A percentile compares a stretch with the other conserved stretches of the same genome.
Evolutionary conservation across 2,329 filamentous ascomycete species (phyloP).

Genomic region (Fusarium euwallaceae): DNA sequence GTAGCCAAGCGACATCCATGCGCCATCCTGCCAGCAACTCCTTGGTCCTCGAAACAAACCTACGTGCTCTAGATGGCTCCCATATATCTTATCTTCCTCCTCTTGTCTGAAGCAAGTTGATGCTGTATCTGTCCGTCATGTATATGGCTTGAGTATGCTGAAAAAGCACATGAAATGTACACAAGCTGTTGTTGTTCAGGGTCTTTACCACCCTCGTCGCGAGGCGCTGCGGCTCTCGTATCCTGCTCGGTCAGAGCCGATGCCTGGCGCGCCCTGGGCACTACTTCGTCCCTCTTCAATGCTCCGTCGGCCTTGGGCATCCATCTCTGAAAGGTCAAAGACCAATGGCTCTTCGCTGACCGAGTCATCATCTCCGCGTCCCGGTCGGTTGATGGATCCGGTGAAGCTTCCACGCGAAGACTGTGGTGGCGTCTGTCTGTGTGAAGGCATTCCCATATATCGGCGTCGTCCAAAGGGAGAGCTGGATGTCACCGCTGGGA

Average conservation of each 20-base stretch:
- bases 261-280: constrained; percentile 47
- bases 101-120: constrained; percentile 5
- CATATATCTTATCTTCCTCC: constrained; percentile 2
- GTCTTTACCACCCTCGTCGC: constrained; percentile 54
- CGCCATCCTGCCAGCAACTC: constrained; percentile 36
- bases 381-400: constrained; percentile 55
- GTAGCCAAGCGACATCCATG: constrained; percentile 22
- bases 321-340: constrained; percentile 81
- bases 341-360: constrained; percentile 77
- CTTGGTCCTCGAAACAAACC: constrained; percentile 28
- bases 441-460: constrained; percentile 59
- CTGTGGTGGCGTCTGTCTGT: constrained; percentile 59
- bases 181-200: constrained; percentile 5
- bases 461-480: constrained; percentile 62
- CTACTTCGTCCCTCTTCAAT: constrained; percentile 66
- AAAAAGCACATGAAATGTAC: constrained; percentile 16
- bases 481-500: constrained; percentile 55
- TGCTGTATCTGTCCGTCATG: constrained; percentile 15
- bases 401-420: constrained; percentile 62
- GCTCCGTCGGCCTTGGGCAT: constrained; percentile 69
- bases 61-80: constrained; percentile 15
- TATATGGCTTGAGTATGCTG: constrained; percentile 12
- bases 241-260: constrained; percentile 54
- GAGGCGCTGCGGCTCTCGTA: constrained; percentile 56
- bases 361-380: constrained; percentile 62